Percentiles rank a stretch among this genome's conserved stretches.
Evolutionary conservation across 2,329 filamentous ascomycete genomes (phyloP).

Genomic region (Clarireedia sp.): DNA sequence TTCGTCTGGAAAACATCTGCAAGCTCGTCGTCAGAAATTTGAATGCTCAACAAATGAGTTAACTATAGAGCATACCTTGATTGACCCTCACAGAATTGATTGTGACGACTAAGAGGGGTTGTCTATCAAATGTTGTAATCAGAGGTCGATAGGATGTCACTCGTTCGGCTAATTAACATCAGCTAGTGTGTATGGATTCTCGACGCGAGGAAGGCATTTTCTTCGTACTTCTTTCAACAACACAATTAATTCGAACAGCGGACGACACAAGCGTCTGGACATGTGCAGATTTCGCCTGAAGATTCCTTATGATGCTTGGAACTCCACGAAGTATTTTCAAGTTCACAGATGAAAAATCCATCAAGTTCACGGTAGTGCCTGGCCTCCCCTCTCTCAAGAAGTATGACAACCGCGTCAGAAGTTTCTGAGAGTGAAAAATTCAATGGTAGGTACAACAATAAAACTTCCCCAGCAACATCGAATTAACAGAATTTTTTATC

Average conservation of each 20-base stretch:
- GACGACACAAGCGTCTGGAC: constrained; percentile 41
- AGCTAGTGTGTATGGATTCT: constrained; percentile 7
- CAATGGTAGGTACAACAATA: constrained; percentile 18
- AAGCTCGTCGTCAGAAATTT: constrained; percentile 1
- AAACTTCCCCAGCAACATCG: neutral
- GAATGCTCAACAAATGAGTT: neutral
- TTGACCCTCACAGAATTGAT: constrained; percentile 2
- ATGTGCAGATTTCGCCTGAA: constrained; percentile 46
- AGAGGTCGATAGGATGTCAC: constrained; percentile 8
- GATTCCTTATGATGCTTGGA: constrained; percentile 41
- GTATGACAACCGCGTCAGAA: constrained; percentile 31
- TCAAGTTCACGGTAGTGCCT: constrained; percentile 42
- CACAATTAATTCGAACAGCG: constrained; percentile 3
- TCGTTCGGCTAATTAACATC: constrained; percentile 16
- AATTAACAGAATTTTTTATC: constrained; percentile 12
- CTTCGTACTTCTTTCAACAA: constrained; percentile 7
- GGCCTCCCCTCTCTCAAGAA: constrained; percentile 22
- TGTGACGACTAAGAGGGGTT: neutral
- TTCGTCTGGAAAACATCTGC: constrained; percentile 55
- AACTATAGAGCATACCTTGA: constrained; percentile 1
- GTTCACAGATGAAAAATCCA: constrained; percentile 50
- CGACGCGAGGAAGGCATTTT: constrained; percentile 7
- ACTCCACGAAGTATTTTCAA: constrained; percentile 46
- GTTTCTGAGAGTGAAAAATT: constrained; percentile 26
- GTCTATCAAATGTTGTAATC: neutral